These are phyloP conservation scores for Tolypocladium endophyticum DNA, from an alignment of 2,329 filamentous ascomycete genomes.

Conservation along the genomic window DNA sequence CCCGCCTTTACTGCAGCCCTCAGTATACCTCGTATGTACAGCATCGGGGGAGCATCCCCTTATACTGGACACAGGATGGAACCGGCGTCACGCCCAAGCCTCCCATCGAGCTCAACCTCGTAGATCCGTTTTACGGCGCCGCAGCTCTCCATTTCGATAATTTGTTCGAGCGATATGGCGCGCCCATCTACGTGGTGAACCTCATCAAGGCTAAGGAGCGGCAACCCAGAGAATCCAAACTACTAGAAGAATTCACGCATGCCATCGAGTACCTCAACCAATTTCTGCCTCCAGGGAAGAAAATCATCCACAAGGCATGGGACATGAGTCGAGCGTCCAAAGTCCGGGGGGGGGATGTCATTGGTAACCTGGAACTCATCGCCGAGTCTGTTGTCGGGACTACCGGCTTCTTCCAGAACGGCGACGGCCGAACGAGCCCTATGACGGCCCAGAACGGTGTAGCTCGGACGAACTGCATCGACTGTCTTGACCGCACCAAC, in stretches of 20 bases:
- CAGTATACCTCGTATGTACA: constrained; percentile 95
- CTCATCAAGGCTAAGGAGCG: constrained; percentile 83
- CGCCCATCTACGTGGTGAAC: constrained; percentile 85
- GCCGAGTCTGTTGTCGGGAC: constrained; percentile 75
- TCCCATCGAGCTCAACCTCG: constrained; percentile 87
- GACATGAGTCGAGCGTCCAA: constrained; percentile 98
- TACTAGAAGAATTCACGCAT: constrained; percentile 77
- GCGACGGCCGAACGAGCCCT: constrained; percentile 55
- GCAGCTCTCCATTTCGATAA: constrained; percentile 93
- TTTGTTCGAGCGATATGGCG: constrained; percentile 84
- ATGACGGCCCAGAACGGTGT: constrained; percentile 77
- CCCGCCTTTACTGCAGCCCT: constrained; percentile 74
- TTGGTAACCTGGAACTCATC: constrained; percentile 80
- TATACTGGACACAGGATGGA: constrained; percentile 96
- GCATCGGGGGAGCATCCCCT: constrained; percentile 88
- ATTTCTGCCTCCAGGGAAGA: constrained; percentile 72
- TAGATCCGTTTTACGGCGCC: constrained; percentile 90
- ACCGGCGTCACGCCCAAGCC: constrained; percentile 93
- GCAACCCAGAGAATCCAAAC: constrained; percentile 81
- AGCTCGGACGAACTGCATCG: constrained; percentile 93
- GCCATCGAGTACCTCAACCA: constrained; percentile 91
- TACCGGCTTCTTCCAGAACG: constrained; percentile 94
- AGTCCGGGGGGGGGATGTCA: constrained; percentile 84
- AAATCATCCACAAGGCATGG: constrained; percentile 90
- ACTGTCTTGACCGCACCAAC: constrained; percentile 94